Evolutionary conservation across 179 eudicot genomes (phyloP).

Genomic region (Actinidia chinensis): DNA sequence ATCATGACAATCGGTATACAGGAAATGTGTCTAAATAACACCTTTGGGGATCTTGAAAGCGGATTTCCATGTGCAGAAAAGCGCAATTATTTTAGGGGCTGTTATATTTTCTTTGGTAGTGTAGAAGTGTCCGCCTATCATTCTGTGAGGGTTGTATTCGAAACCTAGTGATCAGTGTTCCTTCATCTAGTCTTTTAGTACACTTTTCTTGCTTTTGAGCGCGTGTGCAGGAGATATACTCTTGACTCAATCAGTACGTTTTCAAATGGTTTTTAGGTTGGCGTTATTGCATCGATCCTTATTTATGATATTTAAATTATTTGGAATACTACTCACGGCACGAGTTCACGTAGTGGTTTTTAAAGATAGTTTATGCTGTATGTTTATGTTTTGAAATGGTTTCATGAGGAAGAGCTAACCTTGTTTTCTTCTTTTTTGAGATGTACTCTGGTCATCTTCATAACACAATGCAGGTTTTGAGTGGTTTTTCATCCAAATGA

Average conservation of each 20-base stretch:
- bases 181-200: background rate
- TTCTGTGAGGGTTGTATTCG: background rate
- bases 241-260: background rate
- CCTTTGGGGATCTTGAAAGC: background rate
- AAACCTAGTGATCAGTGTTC: background rate
- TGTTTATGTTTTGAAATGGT: background rate
- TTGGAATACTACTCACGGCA: background rate
- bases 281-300: background rate
- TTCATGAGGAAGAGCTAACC: conserved; percentile 14
- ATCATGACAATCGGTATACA: too few relatives aligned
- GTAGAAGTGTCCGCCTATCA: background rate
- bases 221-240: background rate
- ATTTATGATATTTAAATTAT: background rate
- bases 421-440: conserved; percentile 84
- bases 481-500: conserved; percentile 64
- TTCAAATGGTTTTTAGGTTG: background rate
- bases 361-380: background rate
- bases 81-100: background rate
- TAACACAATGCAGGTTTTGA: conserved; percentile 92
- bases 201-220: background rate
- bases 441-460: conserved; percentile 95
- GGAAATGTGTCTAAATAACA: background rate
- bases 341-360: background rate
- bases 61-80: background rate
- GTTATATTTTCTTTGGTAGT: background rate